A percentile compares a stretch with the other conserved stretches of the same genome.
These are phyloP conservation scores for Cercospora sp. DNA, from an alignment of 2,329 filamentous ascomycete genomes.

Conservation along the genomic window DNA sequence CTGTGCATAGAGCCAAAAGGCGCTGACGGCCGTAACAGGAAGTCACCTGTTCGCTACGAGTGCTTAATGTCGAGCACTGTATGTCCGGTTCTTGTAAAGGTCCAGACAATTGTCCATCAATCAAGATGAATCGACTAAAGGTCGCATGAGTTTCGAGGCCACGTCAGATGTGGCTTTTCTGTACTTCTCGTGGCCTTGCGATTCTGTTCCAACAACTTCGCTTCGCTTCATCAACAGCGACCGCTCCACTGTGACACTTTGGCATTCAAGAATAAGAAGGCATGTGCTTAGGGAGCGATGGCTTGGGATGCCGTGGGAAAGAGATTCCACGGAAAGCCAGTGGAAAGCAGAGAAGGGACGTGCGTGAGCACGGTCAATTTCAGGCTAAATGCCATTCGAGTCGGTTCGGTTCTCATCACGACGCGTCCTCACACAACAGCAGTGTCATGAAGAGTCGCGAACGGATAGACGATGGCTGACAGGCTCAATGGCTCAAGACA, in stretches of 20 bases:
- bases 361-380: background rate
- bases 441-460: background rate
- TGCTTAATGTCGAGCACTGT: background rate
- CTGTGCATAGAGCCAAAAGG: background rate
- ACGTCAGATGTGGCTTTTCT: background rate
- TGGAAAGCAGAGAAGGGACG: background rate
- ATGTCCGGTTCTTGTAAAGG: background rate
- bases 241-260: background rate
- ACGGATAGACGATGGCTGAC: background rate
- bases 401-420: background rate
- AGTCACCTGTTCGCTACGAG: background rate
- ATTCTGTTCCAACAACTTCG: background rate
- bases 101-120: constrained; percentile 4
- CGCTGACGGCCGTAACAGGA: background rate
- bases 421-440: background rate
- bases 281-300: background rate
- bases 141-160: background rate
- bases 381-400: background rate
- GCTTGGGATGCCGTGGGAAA: background rate
- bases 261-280: background rate
- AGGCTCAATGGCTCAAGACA: background rate
- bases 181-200: background rate
- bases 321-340: background rate
- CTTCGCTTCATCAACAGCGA: background rate
- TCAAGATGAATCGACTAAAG: background rate